Evolutionary conservation across 371 early-diverging fungal species (phyloP).

Genomic region (Syncephalastrum monosporum): DNA sequence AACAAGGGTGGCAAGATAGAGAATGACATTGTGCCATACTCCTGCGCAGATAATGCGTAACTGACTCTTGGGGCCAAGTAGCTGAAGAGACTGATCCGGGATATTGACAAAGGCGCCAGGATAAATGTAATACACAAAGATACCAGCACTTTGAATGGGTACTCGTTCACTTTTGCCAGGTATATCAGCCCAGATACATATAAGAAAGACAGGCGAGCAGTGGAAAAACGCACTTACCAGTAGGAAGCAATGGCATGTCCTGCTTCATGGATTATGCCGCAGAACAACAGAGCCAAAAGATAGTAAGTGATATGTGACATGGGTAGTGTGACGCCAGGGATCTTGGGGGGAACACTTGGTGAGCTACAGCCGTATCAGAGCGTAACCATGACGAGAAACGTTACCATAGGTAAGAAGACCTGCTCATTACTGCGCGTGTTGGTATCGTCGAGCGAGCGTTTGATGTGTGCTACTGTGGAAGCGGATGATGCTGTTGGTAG

Average conservation of each 20-base stretch:
- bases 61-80: constrained; percentile 49
- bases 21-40: constrained; percentile 78
- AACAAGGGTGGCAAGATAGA: constrained; percentile 48
- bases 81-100: constrained; percentile 46
- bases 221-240: constrained; percentile 25
- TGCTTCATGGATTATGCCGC: constrained; percentile 76
- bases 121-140: constrained; percentile 73
- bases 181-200: not conserved
- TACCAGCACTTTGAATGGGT: constrained; percentile 65
- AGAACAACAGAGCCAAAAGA: constrained; percentile 59
- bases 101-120: constrained; percentile 89
- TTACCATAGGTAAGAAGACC: constrained; percentile 63
- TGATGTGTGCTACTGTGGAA: constrained; percentile 1
- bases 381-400: not conserved
- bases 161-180: constrained; percentile 52
- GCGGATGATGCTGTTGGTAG: not conserved
- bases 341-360: constrained; percentile 33
- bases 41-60: constrained; percentile 80
- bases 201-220: not conserved
- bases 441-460: constrained; percentile 13
- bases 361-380: not conserved
- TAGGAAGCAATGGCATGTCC: constrained; percentile 83
- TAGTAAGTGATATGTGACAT: constrained; percentile 73
- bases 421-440: constrained; percentile 29
- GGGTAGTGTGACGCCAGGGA: constrained; percentile 83